These are phyloP conservation scores for Pseudogymnoascus sp. DNA, from an alignment of 2,329 filamentous ascomycete genomes.

Conservation along the genomic window DNA sequence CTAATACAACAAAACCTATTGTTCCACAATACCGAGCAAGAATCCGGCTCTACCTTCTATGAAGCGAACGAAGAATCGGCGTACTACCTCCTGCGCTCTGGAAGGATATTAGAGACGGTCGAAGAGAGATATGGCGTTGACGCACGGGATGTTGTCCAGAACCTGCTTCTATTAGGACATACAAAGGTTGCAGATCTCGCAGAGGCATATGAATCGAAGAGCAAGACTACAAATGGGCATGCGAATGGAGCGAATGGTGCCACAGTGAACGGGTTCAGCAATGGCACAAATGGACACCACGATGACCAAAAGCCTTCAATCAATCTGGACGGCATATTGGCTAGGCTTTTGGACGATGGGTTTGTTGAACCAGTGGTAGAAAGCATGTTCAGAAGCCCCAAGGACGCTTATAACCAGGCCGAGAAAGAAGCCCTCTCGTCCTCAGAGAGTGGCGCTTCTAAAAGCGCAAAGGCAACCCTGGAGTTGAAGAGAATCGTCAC, in stretches of 20 bases:
- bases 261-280: conserved; percentile 12
- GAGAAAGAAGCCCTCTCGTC: conserved; percentile 51
- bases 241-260: conserved; percentile 24
- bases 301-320: conserved; percentile 13
- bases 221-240: conserved; percentile 17
- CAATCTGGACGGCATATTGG: conserved; percentile 32
- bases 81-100: conserved; percentile 72
- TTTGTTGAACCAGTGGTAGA: conserved; percentile 56
- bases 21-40: conserved; percentile 58
- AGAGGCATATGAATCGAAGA: conserved; percentile 44
- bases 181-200: conserved; percentile 61
- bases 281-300: conserved; percentile 18
- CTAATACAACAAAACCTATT: conserved; percentile 84
- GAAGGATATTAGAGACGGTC: conserved; percentile 70
- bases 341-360: conserved; percentile 50
- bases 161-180: conserved; percentile 68
- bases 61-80: conserved; percentile 73
- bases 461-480: conserved; percentile 56
- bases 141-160: conserved; percentile 65
- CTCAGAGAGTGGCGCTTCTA: conserved; percentile 43
- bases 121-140: conserved; percentile 65
- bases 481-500: conserved; percentile 51
- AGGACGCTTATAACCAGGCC: conserved; percentile 53
- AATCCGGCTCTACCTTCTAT: conserved; percentile 62
- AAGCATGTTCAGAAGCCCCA: conserved; percentile 49